phyloP scores from a whole-genome alignment of 2,329 filamentous ascomycete species.

The Alternaria sp. region DNA sequence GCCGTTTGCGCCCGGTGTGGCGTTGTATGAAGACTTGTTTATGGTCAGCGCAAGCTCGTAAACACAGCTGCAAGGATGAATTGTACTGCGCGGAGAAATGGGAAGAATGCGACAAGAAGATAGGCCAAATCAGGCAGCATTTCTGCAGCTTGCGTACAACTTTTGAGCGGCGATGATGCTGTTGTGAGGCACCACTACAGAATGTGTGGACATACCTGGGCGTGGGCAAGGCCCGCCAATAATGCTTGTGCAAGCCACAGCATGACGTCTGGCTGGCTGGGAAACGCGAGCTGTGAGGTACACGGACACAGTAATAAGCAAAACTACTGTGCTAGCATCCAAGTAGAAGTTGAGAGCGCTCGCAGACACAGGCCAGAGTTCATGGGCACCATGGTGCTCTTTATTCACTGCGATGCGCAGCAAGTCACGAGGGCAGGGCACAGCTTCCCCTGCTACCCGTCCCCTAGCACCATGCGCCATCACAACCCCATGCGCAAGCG shows the following conservation, averaged over 20 bases:
- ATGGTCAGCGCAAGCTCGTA: constrained; percentile 36
- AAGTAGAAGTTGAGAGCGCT: constrained; percentile 27
- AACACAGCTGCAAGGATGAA: constrained; percentile 30
- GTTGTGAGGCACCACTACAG: constrained; percentile 20
- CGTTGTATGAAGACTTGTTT: constrained; percentile 44
- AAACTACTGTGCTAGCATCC: constrained; percentile 22
- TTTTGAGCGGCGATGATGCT: constrained; percentile 21
- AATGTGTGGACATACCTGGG: constrained; percentile 42
- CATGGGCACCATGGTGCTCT: constrained; percentile 31
- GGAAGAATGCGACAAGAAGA: constrained; percentile 42
- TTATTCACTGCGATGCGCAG: constrained; percentile 21
- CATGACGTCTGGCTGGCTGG: constrained; percentile 43
- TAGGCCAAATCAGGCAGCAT: constrained; percentile 35
- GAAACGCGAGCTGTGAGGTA: constrained; percentile 19
- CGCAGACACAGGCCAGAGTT: constrained; percentile 13
- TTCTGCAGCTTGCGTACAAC: constrained; percentile 31
- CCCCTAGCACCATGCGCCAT: constrained; percentile 24
- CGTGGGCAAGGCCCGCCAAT: constrained; percentile 42
- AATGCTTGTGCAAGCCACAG: constrained; percentile 49
- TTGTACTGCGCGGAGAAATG: constrained; percentile 43
- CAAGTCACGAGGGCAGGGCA: constrained; percentile 14
- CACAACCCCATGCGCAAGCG: constrained; percentile 22
- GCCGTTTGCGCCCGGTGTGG: constrained; percentile 33
- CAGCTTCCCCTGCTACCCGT: constrained; percentile 27
- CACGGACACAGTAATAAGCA: constrained; percentile 23